Base-by-base conservation (phyloP, 179 eudicot species). In the Silene coronaria region DNA sequence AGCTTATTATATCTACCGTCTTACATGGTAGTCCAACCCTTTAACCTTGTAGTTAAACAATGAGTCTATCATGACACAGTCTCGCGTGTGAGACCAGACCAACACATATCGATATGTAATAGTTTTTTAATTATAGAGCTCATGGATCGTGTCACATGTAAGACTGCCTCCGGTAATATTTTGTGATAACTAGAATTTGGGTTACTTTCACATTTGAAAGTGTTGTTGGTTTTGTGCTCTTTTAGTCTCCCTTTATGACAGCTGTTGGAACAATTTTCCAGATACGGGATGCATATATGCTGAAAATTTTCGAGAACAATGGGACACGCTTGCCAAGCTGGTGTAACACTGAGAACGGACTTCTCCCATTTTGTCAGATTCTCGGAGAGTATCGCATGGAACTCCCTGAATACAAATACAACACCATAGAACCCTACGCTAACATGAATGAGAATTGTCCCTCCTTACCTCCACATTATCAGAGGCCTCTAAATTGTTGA, bases 281-380 rank as follows among this genome's bases (percentile, higher is more conserved):
- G 99, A 96, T 96, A 76, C 92, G 91, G 55, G 99, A 96, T 77
- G 99, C 99, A 26, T 96, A 96, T 79, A 89, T 87, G 93, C 88
- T 96, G 71, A 89, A 91, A 75, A 83, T 96, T 23, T 96, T 82
- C 63, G 97, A 93, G 87, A 83, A 87, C 64, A 93, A 93, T 75
- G 73, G 45, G 75, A 93, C 98, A 58, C 92, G 89, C 3, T 80
- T 96, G 69, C 97, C 99, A 19, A 79, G 72, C 48, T 96, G 99
- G 99, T 96, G 99, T 78, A 85, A 87, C 85, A 86, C 87, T 3
- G 93, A 83, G 76, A 74, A 82, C 3, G 93, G 91, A 42, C 53
- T 78, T 36, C 45, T 36, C 45, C 45, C 10, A 11, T 36, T 36
- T 36, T 36, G 45, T 76, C 77, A 96, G 86, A 93, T 93, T 64